Conservation (phyloP, 2,329 filamentous ascomycete genomes). For the Colletotrichum sp. region DNA sequence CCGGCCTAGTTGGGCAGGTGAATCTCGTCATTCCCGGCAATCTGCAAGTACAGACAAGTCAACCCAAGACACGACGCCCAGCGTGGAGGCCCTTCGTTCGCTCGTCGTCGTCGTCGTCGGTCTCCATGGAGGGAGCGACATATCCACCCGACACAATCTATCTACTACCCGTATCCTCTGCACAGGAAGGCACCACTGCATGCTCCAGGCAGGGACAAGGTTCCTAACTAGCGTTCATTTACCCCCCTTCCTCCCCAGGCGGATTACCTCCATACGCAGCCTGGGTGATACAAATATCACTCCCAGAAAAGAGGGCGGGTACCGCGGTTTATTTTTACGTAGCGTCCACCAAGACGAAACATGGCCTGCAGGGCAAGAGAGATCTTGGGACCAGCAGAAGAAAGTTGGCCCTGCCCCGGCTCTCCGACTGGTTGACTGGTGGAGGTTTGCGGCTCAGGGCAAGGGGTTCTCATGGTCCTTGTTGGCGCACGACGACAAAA, state of each 20-base stretch:
- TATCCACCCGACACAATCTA: background rate
- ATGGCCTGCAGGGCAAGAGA: background rate
- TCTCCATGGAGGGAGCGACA: background rate
- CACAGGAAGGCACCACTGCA: background rate
- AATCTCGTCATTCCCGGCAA: background rate
- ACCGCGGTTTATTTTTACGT: background rate
- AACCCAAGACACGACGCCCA: background rate
- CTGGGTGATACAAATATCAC: background rate
- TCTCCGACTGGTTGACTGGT: background rate
- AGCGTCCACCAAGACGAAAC: background rate
- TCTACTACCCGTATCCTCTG: background rate
- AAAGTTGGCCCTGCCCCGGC: background rate
- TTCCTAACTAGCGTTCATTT: background rate
- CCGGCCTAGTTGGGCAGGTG: slow-evolving; percentile 5
- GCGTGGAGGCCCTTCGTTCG: background rate
- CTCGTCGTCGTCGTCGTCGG: background rate
- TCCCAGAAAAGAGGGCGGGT: background rate
- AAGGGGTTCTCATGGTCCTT: background rate
- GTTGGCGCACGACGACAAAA: background rate
- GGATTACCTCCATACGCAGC: background rate
- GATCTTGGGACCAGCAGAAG: background rate
- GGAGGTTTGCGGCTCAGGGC: background rate
- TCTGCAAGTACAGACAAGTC: background rate
- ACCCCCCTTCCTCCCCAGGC: background rate
- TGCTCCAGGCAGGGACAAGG: background rate